These are phyloP conservation scores for Gossypioides kirkii DNA, from an alignment of 345 rosid species.

Conservation along the genomic window DNA sequence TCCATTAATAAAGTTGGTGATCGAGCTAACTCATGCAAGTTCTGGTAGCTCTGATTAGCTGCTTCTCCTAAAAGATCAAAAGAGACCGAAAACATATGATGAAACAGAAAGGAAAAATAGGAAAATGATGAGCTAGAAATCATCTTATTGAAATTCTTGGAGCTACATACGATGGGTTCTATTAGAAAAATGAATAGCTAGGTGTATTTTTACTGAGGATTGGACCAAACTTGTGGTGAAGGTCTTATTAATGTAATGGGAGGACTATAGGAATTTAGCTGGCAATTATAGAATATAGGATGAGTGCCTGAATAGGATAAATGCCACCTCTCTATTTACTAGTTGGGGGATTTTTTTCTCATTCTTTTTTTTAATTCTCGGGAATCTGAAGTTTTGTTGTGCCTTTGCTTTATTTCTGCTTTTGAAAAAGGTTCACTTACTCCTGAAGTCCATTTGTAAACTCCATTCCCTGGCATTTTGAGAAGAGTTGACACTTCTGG, in stretches of 20 bases:
- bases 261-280: neutral
- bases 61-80: neutral
- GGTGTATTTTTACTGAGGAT: neutral
- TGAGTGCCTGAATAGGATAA: neutral
- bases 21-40: neutral
- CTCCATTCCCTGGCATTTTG: neutral
- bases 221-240: neutral
- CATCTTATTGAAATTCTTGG: neutral
- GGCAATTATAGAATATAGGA: neutral
- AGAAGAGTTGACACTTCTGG: neutral
- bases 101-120: constrained; percentile 5
- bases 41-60: neutral
- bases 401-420: too few relatives aligned
- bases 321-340: neutral
- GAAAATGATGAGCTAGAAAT: neutral
- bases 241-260: neutral
- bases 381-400: neutral
- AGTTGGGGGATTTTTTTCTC: neutral
- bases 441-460: neutral
- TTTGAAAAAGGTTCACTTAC: neutral
- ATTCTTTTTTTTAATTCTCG: neutral
- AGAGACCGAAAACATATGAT: neutral
- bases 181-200: neutral
- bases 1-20: neutral
- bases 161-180: neutral